Base-by-base conservation (phyloP, 331 rosid genomes). In the Cucumis variabilis region DNA sequence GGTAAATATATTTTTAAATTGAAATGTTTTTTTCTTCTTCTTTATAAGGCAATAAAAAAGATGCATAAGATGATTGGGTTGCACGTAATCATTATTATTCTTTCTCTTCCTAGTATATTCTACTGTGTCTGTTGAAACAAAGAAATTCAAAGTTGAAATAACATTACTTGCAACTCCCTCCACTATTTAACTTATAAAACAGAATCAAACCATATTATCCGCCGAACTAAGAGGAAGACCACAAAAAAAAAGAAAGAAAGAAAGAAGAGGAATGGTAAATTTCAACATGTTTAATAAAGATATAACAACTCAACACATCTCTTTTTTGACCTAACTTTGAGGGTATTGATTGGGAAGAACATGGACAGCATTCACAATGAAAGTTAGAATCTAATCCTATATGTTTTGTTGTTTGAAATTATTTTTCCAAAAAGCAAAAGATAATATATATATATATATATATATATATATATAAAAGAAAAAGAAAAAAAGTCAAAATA, bases 271-370 rank as follows among this genome's bases (percentile, higher is more conserved):
- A 5, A 19, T 44, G 85, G 65, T n/a, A 13, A 51, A 28, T 4
- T 81, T 58, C 28, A 81, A 58, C 50, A 11, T 21, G 2, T 58
- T 28, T 55, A 13, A 27, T 81, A 12, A 62, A 81, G 50, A 1
- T 19, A 81, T 80, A 28, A 81, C 3, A 28, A 81, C 46, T 25
- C 7, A 51, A 81, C 20, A 58, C 7, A 11, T 6, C 19, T 11
- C 4, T 17, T 28, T 81, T 58, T 81, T 81, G 19, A 79, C 84
- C 69, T 30, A 55, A 58, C 0, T 58, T 60, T 28, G 53, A 58
- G 70, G 6, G 68, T 19, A 58, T 78, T 81, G 85, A 81, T 81
- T 11, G 51, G 28, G 27, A 81, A 81, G 12, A 81, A 81, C 85
- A 81, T 81, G 85, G 70, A 10, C 48, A 27, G 48, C 68, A 51